Percentiles rank a stretch among this genome's conserved stretches.
phyloP scores from a whole-genome alignment of 1,284 basidiomycete species.

The Cryptococcus deneoformans region DNA sequence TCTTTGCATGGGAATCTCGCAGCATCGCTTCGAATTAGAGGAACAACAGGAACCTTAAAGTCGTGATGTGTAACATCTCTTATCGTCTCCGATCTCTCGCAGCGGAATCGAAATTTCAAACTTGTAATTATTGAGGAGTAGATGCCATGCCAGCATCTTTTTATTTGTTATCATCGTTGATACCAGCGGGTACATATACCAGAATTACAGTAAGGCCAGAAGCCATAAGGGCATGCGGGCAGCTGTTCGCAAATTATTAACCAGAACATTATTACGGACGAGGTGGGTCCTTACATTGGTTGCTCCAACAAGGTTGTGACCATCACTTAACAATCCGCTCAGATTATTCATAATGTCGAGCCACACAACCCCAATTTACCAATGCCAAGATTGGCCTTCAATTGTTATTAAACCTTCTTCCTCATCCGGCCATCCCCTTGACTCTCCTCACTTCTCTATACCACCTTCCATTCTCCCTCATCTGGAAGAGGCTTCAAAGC shows the following conservation, averaged over 20 bases:
- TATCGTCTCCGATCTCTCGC: neutral
- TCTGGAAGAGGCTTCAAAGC: constrained; percentile 33
- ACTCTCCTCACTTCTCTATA: constrained; percentile 31
- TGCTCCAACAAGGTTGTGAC: neutral
- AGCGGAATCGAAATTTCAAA: constrained; percentile 14
- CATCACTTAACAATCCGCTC: neutral
- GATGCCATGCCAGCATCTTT: neutral
- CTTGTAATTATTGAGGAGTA: neutral
- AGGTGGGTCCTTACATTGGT: neutral
- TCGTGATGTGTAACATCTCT: constrained; percentile 1
- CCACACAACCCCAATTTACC: constrained; percentile 27
- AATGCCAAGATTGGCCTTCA: constrained; percentile 17
- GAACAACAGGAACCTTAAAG: neutral
- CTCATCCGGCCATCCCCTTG: constrained; percentile 26
- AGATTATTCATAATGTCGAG: constrained; percentile 10
- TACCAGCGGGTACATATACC: too few relatives aligned
- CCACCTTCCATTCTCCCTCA: constrained; percentile 22
- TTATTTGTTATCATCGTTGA: neutral
- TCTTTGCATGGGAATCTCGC: constrained; percentile 39
- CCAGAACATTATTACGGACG: neutral
- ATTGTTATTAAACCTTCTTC: constrained; percentile 21
- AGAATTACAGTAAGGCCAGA: too few relatives aligned
- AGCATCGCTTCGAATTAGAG: constrained; percentile 34
- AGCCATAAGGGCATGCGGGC: constrained; percentile 3
- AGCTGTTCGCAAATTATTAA: neutral